Percentiles rank a stretch among this genome's conserved stretches.
phyloP scores from a whole-genome alignment of 768 basidiomycete genomes.

The Lentinula raphanica region DNA sequence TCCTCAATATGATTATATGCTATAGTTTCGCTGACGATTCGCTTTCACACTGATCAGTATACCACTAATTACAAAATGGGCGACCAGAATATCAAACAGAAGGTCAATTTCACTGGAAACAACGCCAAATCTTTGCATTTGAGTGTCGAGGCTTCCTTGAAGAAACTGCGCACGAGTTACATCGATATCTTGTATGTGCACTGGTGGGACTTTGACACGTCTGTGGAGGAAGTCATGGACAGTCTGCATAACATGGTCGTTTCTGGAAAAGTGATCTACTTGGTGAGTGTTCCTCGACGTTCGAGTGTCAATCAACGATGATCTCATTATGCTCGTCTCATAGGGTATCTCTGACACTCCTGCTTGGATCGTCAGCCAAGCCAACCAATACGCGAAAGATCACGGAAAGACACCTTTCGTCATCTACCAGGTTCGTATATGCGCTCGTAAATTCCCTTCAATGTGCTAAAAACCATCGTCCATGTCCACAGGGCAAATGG shows the following conservation, averaged over 20 bases:
- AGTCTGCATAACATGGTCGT: conserved; percentile 34
- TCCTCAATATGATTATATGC: not conserved
- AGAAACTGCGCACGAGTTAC: conserved; percentile 6
- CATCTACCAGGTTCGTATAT: not conserved
- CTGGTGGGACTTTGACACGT: too few species aligned
- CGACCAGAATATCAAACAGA: conserved; percentile 22
- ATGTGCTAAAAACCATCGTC: too few species aligned
- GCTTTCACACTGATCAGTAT: conserved; percentile 24
- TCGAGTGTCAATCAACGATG: not conserved
- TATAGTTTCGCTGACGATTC: conserved; percentile 10
- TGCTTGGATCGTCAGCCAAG: conserved; percentile 5
- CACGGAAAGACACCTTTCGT: conserved; percentile 30
- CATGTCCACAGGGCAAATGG: conserved; percentile 33
- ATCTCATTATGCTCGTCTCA: not conserved
- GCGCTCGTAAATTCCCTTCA: not conserved
- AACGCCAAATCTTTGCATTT: conserved; percentile 26
- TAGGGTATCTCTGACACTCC: conserved; percentile 19
- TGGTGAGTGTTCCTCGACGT: conserved; percentile 15
- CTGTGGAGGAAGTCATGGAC: too few species aligned
- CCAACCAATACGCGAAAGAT: conserved; percentile 9
- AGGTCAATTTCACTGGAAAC: conserved; percentile 44
- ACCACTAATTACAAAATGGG: conserved; percentile 24
- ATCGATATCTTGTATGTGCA: conserved; percentile 8
- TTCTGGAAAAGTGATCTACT: conserved; percentile 38
- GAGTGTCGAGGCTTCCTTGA: conserved; percentile 6